These are phyloP conservation scores for Euphorbia corollata DNA, from an alignment of 441 rosid species.

Conservation along the genomic window DNA sequence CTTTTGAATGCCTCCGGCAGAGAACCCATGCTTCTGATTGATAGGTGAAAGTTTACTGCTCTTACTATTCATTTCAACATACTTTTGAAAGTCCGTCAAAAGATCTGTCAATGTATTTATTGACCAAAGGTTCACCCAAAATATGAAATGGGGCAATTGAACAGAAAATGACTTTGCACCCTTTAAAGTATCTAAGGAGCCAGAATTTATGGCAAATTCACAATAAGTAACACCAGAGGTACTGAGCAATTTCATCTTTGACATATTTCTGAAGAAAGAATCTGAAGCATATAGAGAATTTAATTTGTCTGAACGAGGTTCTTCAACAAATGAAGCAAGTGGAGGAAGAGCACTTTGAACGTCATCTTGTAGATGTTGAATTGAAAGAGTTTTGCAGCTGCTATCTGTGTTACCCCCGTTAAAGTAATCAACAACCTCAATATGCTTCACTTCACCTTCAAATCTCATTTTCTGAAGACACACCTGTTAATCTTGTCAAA, in stretches of 20 bases:
- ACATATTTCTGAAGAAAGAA: conserved; percentile 33
- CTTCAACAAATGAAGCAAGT: conserved; percentile 30
- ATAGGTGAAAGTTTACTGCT: conserved; percentile 20
- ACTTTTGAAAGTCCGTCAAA: conserved; percentile 41
- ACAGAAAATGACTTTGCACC: conserved; percentile 52
- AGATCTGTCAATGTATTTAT: conserved; percentile 49
- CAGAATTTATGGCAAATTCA: conserved; percentile 36
- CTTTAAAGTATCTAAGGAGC: conserved; percentile 33
- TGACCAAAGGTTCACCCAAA: conserved; percentile 67
- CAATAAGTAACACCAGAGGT: conserved; percentile 55
- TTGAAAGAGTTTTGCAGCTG: conserved; percentile 25
- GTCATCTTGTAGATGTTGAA: conserved; percentile 55
- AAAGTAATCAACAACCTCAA: conserved; percentile 62
- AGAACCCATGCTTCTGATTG: conserved; percentile 23
- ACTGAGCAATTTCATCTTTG: conserved; percentile 53
- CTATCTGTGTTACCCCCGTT: conserved; percentile 24
- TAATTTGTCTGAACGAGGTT: conserved; percentile 30
- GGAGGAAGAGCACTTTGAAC: conserved; percentile 66
- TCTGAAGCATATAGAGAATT: conserved; percentile 31
- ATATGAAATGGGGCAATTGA: conserved; percentile 55
- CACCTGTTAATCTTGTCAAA: conserved; percentile 61
- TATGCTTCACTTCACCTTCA: conserved; percentile 53
- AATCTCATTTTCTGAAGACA: conserved; percentile 59
- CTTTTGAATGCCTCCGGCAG: conserved; percentile 27
- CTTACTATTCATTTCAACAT: conserved; percentile 30